A percentile compares a stretch with the other conserved stretches of the same genome.
phyloP scores from a whole-genome alignment of 78 protist species.

The Chrysochromulina parva region DNA sequence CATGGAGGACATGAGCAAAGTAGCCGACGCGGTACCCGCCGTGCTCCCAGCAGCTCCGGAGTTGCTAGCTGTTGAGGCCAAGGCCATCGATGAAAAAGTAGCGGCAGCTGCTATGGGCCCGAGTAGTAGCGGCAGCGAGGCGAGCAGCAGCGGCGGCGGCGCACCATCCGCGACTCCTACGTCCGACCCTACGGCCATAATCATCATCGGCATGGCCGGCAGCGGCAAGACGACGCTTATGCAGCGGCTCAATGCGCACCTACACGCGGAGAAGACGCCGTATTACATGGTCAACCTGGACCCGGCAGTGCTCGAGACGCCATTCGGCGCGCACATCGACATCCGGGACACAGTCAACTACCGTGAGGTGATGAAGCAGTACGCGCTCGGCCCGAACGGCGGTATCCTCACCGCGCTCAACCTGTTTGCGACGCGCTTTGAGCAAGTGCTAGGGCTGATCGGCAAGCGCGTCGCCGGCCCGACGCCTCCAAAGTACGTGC shows the following conservation, averaged over 20 bases:
- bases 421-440: constrained; percentile 91
- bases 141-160: too few species aligned
- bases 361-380: constrained; percentile 62
- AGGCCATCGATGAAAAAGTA: too few species aligned
- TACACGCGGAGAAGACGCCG: constrained; percentile 55
- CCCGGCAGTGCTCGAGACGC: constrained; percentile 83
- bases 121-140: too few species aligned
- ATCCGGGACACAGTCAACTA: constrained; percentile 97
- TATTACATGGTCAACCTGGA: constrained; percentile 92
- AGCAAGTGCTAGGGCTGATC: constrained; percentile 81
- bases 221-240: constrained; percentile 95
- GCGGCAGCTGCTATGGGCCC: too few species aligned
- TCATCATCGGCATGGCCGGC: constrained; percentile 98
- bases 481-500: constrained; percentile 36
- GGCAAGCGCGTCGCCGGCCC: constrained; percentile 36
- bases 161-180: too few species aligned
- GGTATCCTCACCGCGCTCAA: constrained; percentile 96
- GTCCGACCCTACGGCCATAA: not conserved
- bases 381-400: constrained; percentile 97
- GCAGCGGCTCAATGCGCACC: constrained; percentile 77
- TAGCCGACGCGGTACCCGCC: too few species aligned
- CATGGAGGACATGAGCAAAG: too few species aligned
- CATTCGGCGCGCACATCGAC: constrained; percentile 93
- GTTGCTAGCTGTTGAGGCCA: too few species aligned
- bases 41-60: too few species aligned